Base-by-base conservation (phyloP, 306 rosid species). In the Macrotyloma uniflorum region DNA sequence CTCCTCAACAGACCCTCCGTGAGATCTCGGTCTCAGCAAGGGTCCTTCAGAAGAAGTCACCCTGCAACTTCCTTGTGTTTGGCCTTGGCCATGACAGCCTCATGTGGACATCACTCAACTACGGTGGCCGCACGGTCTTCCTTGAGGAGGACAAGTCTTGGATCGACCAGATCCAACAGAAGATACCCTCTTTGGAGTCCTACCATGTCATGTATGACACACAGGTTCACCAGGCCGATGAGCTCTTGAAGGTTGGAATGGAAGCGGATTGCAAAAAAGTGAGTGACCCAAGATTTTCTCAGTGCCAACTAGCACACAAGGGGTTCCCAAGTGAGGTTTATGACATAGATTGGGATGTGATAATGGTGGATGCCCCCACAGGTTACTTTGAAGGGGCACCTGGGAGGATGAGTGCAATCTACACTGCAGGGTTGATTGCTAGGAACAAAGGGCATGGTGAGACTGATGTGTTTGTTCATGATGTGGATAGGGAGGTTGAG, bases 321-420 rank as follows among this genome's bases (percentile, higher is more conserved):
- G 90, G 90, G 35, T 85, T 92, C 23, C 98, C 98, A 0, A 84
- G 53, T 20, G 93, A 91, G 15, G 77, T 95, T 3, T 95, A 92
- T 47, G 93, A 92, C 22, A 70, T 87, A 0, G 98, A 91, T 20
- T 95, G 98, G 98, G 98, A 95, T 47, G 68, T 91, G 82, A 95
- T 95, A 26, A 95, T 95, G 98, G 98, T 95, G 53, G 98, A 95
- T 69, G 98, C 98, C 11, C 98, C 98, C 0, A 95, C 97, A 0
- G 98, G 98, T 14, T 95, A 86, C 74, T 84, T 83, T 63, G 91
- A 88, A 0, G 91, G 72, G 6, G 98, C 98, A 0, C 98, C 98
- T 0, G 98, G 98, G 19, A 87, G 98, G 76, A 95, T 95, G 98
- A 87, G 51, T 13, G 98, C 98, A 0, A 95, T 95, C 8, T 95